Evolutionary conservation across 2,329 filamentous ascomycete genomes (phyloP).

Genomic region (Thielaviopsis populi): DNA sequence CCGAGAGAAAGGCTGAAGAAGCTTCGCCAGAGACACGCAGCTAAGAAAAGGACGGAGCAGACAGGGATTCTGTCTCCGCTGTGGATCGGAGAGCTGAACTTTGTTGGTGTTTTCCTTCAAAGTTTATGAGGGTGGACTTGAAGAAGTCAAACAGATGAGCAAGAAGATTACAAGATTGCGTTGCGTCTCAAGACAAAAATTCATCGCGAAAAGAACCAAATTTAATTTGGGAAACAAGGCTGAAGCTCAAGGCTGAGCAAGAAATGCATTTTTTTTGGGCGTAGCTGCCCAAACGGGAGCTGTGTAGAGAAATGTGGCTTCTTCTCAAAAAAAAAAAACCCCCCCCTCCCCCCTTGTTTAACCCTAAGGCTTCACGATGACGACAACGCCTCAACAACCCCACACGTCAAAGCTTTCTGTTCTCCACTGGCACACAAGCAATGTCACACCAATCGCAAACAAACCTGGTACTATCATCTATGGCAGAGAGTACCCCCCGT

Average conservation of each 20-base stretch:
- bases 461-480: slow-evolving; percentile 22
- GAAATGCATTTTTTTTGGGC: neutral
- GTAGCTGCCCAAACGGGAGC: neutral
- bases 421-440: too few relatives aligned
- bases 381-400: neutral
- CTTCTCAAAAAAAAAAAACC: neutral
- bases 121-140: too few relatives aligned
- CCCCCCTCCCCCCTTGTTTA: neutral
- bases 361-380: neutral
- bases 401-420: too few relatives aligned
- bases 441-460: too few relatives aligned
- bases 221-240: too few relatives aligned
- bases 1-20: neutral
- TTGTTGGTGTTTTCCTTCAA: too few relatives aligned
- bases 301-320: neutral
- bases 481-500: slow-evolving; percentile 53
- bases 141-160: too few relatives aligned
- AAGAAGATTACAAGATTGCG: too few relatives aligned
- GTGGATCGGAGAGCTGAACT: neutral
- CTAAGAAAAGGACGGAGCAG: neutral
- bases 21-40: too few relatives aligned
- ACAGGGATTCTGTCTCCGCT: neutral
- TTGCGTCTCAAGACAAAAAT: too few relatives aligned
- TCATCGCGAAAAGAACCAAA: too few relatives aligned
- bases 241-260: neutral